phyloP scores from a whole-genome alignment of 306 rosid species.

The Casuarina glauca region DNA sequence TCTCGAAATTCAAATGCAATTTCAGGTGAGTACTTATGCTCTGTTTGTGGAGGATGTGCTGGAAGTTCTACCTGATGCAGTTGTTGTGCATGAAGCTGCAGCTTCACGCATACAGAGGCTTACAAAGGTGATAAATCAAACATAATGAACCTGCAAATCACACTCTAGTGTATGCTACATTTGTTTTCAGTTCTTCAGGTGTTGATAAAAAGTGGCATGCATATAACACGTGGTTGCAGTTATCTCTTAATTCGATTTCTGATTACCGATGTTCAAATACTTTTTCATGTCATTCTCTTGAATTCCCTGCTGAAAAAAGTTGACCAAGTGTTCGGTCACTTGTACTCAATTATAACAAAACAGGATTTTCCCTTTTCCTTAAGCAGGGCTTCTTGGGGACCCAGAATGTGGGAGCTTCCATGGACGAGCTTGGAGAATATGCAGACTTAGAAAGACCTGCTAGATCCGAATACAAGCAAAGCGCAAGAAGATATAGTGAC shows the following conservation, averaged over 20 bases:
- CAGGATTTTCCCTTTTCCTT: slow-evolving; percentile 3
- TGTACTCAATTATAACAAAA: no score
- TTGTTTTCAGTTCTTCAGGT: not conserved
- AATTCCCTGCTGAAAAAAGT: no score
- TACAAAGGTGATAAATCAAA: slow-evolving; percentile 64
- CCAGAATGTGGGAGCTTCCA: slow-evolving; percentile 51
- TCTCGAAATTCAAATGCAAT: slow-evolving; percentile 13
- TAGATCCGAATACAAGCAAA: slow-evolving; percentile 36
- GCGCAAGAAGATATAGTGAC: slow-evolving; percentile 42
- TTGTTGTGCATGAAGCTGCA: slow-evolving; percentile 89
- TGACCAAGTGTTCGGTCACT: no score
- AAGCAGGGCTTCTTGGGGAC: slow-evolving; percentile 80
- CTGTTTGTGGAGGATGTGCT: slow-evolving; percentile 83
- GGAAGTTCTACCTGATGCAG: slow-evolving; percentile 76
- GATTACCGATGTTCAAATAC: no score
- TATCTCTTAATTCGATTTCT: not conserved
- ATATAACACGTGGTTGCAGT: not conserved
- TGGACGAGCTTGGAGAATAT: slow-evolving; percentile 60
- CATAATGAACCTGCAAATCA: slow-evolving; percentile 4
- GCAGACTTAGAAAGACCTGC: slow-evolving; percentile 49
- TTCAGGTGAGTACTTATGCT: slow-evolving; percentile 91
- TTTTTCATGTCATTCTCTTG: not conserved
- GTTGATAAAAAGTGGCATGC: slow-evolving; percentile 2
- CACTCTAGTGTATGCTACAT: slow-evolving; percentile 13
- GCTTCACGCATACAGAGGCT: slow-evolving; percentile 85